A percentile compares a stretch with the other conserved stretches of the same genome.
These are phyloP conservation scores for Biscutella laevigata DNA, from an alignment of 441 rosid species.

Conservation along the genomic window DNA sequence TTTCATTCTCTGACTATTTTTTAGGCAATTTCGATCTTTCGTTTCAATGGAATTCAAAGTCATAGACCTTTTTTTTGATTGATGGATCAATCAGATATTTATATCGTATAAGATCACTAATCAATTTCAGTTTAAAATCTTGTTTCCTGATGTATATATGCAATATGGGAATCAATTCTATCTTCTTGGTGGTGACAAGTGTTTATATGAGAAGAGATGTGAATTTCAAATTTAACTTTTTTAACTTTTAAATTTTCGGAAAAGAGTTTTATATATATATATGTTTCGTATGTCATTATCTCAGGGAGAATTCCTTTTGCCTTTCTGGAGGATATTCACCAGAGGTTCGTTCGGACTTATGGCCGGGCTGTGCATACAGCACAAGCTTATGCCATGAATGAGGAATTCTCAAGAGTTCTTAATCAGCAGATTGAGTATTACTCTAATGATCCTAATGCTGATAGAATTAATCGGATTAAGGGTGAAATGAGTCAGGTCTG, in stretches of 20 bases:
- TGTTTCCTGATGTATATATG: neutral
- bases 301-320: slow-evolving; percentile 95
- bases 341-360: slow-evolving; percentile 77
- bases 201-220: too few relatives aligned
- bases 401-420: slow-evolving; percentile 88
- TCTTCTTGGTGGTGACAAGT: slow-evolving; percentile 1
- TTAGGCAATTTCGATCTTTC: neutral
- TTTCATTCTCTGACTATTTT: neutral
- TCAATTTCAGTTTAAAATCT: neutral
- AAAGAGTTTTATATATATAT: too few relatives aligned
- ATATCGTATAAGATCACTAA: too few relatives aligned
- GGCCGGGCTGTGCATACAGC: slow-evolving; percentile 76
- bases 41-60: too few relatives aligned
- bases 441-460: slow-evolving; percentile 81
- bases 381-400: slow-evolving; percentile 89
- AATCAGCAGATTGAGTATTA: slow-evolving; percentile 88
- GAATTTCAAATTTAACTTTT: too few relatives aligned
- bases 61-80: too few relatives aligned
- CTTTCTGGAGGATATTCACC: slow-evolving; percentile 90
- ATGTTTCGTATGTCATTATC: too few relatives aligned
- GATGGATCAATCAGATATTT: too few relatives aligned
- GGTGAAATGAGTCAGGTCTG: slow-evolving; percentile 92
- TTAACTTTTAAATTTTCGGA: too few relatives aligned
- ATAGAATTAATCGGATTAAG: slow-evolving; percentile 71
- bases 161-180: neutral